Base-by-base conservation (phyloP, 257 asterid species). In the Thymus mandschuricus region DNA sequence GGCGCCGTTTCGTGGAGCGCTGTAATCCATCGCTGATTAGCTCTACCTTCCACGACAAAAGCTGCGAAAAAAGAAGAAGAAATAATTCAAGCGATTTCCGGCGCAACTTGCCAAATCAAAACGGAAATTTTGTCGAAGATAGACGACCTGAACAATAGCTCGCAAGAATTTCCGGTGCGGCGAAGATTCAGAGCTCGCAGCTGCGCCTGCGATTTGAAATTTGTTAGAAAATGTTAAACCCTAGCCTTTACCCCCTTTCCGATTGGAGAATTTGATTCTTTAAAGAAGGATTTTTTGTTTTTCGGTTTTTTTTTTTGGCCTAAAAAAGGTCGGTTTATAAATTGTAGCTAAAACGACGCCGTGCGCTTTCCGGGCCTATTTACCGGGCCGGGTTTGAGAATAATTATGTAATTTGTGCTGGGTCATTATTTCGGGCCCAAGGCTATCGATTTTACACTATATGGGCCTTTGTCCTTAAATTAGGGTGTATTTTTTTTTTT, bases 1-100 rank as follows among this genome's bases (percentile, higher is more conserved):
- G 86, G 86, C 82, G 79, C 66, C 84, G 71, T 83, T 85, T 69
- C 82, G 92, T 58, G 85, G 92, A 35, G 96, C 87, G 46, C 86
- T 90, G 71, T 86, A 89, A 84, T 93, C 96, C 98, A 90, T 93
- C 49, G 27, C 30, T 45, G 58, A 33, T 12, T 21, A 29, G 45
- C 3, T 48, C 29, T 48, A 46, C 58, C 58, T 64, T 29, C 41
- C 69, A 10, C 58, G 44, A 64, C 5, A 46, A 64, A 43, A 46
- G 13, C 69, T 64, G 57, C 58, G 40, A 35, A 35, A 6, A 35
- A 35, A 29, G 6, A 46, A 64, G 29, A 5, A 13, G 44, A 31
- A 28, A 63, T 29, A 8, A 30, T 12, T 46, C 8, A 7, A 45
- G 57, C 55, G 64, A 46, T 64, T 33, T 48, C 43, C n/a, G 58